Evolutionary conservation across 495 filamentous ascomycete genomes (phyloP), one percentile per base, ranked within the genome.

Genomic region (Aspergillus carlsbadensis): DNA sequence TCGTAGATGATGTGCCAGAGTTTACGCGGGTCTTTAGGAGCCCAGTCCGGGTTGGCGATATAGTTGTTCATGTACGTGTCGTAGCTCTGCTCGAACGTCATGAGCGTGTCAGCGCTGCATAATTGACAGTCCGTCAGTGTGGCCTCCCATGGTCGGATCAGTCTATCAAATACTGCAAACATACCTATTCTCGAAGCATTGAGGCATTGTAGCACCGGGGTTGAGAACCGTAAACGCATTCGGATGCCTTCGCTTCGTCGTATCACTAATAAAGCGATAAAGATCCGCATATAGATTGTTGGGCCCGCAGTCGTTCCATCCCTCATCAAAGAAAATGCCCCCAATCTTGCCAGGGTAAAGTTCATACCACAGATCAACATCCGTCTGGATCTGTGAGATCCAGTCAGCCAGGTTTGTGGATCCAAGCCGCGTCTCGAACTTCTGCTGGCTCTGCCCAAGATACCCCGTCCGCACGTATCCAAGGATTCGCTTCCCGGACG

Each of bases 281-380:
- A 63, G 43, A 15, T 63, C 52, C 7, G 26, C 47, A 29, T 59
- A 59, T 39, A 43, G 2, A 54, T 63, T 59, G n/a, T 60, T 49
- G 44, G 29, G 31, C 0, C 58, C 56, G 35, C 59, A 65, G 34
- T 65, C 48, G 11, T 48, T 48, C 63, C 56, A 65, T 1, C 63
- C 59, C 41, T 65, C 63, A n/a, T 65, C 56, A 21, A 65, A 65
- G 34, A 65, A 65, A 48, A 65, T 62, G 3, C 59, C 59, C 6
- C 63, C 63, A 45, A 65, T 57, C 7, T 26, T 58, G 22, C 20
- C 20, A n/a, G 43, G 43, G 31, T 62, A 65, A 0, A 65, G 49
- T 10, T 2, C 37, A 49, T 59, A 66, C 60, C 64, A 63, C 58
- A 52, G 54, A 43, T 66, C 60, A 17, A 66, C 21, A 36, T 66